These are phyloP conservation scores for Fraxinus quadrangulata DNA, from an alignment of 257 asterid genomes.

Conservation along the genomic window DNA sequence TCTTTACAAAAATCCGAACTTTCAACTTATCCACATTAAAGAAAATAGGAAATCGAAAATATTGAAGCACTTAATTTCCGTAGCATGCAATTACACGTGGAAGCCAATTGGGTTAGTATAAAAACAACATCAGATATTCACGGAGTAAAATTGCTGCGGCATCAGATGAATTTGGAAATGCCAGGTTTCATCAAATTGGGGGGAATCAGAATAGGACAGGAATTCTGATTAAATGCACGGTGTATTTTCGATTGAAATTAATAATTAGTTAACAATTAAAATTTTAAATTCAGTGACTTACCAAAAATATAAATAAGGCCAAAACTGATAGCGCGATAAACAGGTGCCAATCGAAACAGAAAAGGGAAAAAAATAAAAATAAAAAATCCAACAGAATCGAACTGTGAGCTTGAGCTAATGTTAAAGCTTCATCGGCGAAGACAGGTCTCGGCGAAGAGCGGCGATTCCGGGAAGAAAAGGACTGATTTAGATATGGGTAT, in stretches of 20 bases:
- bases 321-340: slow-evolving; percentile 16
- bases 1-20: slow-evolving; percentile 1
- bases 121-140: slow-evolving; percentile 9
- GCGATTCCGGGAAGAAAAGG: slow-evolving; percentile 25
- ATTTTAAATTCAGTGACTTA: slow-evolving; percentile 16
- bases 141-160: slow-evolving; percentile 17
- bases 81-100: no score
- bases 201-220: slow-evolving; percentile 30
- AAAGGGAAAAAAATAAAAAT: slow-evolving; percentile 2
- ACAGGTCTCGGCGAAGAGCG: slow-evolving; percentile 34
- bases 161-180: neutral
- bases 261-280: slow-evolving; percentile 20
- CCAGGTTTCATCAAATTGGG: slow-evolving; percentile 50
- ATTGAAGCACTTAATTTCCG: no score
- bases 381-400: slow-evolving; percentile 11
- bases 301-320: slow-evolving; percentile 18
- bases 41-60: slow-evolving; percentile 2
- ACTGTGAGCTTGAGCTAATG: slow-evolving; percentile 22
- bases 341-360: slow-evolving; percentile 15
- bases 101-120: no score
- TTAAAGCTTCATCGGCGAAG: slow-evolving; percentile 31
- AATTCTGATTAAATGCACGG: slow-evolving; percentile 21
- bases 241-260: slow-evolving; percentile 21
- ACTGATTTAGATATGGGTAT: slow-evolving; percentile 38
- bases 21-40: slow-evolving; percentile 21